A percentile compares a stretch with the other conserved stretches of the same genome.
Evolutionary conservation across 805 yeast species (phyloP).

Genomic region (Saccharomycopsis sp.): DNA sequence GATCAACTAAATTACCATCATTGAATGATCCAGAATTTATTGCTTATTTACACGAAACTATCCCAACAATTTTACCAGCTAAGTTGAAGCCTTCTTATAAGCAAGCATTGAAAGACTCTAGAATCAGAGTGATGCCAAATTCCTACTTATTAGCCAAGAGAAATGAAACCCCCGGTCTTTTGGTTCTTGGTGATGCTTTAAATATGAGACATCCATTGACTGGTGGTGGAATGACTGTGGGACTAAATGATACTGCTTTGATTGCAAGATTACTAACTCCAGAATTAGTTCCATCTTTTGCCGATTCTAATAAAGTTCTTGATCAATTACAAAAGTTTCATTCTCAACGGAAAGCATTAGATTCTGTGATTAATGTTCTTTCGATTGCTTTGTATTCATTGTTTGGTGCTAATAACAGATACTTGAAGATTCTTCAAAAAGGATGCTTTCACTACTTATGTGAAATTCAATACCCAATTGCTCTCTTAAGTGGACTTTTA

Average conservation of each 20-base stretch:
- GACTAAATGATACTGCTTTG: slow-evolving; percentile 74
- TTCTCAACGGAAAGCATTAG: slow-evolving; percentile 66
- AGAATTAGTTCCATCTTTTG: slow-evolving; percentile 44
- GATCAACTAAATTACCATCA: slow-evolving; percentile 68
- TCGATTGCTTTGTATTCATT: slow-evolving; percentile 85
- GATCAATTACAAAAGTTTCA: slow-evolving; percentile 63
- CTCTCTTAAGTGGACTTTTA: slow-evolving; percentile 72
- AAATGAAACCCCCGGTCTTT: slow-evolving; percentile 66
- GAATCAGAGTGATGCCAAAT: slow-evolving; percentile 86
- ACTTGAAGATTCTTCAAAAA: slow-evolving; percentile 62
- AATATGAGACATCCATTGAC: slow-evolving; percentile 98
- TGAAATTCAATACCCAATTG: slow-evolving; percentile 71
- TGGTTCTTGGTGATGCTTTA: slow-evolving; percentile 86
- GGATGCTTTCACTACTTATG: slow-evolving; percentile 89
- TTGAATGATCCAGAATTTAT: slow-evolving; percentile 48
- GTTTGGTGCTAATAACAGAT: slow-evolving; percentile 75
- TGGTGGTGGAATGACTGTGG: slow-evolving; percentile 99
- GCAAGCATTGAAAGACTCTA: slow-evolving; percentile 48
- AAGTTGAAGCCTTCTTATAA: slow-evolving; percentile 59
- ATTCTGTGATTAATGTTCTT: slow-evolving; percentile 80
- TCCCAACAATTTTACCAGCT: slow-evolving; percentile 64
- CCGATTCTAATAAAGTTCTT: slow-evolving; percentile 49
- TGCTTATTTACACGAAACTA: slow-evolving; percentile 51
- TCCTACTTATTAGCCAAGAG: slow-evolving; percentile 77
- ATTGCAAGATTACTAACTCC: slow-evolving; percentile 59